Evolutionary conservation across 2,329 filamentous ascomycete species (phyloP).

Genomic region (Monilinia fructigena): DNA sequence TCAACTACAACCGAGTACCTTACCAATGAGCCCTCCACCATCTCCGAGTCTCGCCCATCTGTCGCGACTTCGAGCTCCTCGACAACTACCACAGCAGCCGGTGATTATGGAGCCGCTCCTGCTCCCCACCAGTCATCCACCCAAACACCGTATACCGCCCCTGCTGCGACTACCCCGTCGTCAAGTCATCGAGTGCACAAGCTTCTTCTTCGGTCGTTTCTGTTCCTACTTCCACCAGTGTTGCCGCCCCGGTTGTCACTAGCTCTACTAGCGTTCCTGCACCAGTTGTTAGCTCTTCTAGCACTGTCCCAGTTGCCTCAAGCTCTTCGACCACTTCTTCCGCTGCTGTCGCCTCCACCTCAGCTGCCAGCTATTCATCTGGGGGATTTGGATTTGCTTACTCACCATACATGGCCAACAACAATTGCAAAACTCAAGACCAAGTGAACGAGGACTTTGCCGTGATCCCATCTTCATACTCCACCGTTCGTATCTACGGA

Average conservation of each 20-base stretch:
- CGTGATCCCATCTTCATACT: slow-evolving; percentile 53
- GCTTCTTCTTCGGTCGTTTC: too few species aligned
- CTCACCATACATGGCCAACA: slow-evolving; percentile 55
- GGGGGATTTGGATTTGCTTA: slow-evolving; percentile 53
- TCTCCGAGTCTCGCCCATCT: too few species aligned
- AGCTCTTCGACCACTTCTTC: slow-evolving; percentile 26
- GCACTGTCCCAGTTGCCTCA: slow-evolving; percentile 20
- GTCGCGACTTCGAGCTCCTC: background rate
- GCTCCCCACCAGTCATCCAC: too few species aligned
- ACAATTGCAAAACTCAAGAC: slow-evolving; percentile 63
- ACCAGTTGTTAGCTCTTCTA: background rate
- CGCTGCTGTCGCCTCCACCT: slow-evolving; percentile 23
- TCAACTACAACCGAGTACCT: slow-evolving; percentile 42
- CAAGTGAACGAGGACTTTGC: slow-evolving; percentile 66
- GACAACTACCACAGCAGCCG: background rate
- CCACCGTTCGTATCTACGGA: slow-evolving; percentile 73
- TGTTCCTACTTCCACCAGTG: too few species aligned
- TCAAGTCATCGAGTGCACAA: too few species aligned
- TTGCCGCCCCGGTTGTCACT: too few species aligned
- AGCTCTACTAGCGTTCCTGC: too few species aligned
- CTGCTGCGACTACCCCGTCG: too few species aligned
- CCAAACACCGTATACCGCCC: too few species aligned
- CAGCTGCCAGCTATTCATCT: slow-evolving; percentile 19
- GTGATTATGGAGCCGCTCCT: too few species aligned
- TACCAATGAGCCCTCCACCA: too few species aligned